These are phyloP conservation scores for Trichoderma atrobrunneum DNA, from an alignment of 2,329 filamentous ascomycete genomes.

Conservation along the genomic window DNA sequence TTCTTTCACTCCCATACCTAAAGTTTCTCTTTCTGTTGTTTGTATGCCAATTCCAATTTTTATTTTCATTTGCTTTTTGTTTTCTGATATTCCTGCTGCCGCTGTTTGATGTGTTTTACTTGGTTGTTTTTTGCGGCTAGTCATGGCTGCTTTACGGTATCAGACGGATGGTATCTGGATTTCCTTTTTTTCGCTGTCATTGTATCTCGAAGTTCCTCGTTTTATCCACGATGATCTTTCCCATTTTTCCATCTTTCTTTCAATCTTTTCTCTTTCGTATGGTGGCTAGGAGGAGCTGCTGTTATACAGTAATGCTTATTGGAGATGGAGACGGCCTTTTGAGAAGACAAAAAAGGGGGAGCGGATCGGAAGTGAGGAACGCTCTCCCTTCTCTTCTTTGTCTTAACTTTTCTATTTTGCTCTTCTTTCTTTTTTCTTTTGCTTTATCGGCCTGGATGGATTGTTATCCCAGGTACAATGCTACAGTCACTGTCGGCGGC, in stretches of 20 bases:
- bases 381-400: not conserved
- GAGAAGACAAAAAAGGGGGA: not conserved
- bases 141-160: not conserved
- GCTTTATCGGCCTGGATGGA: not conserved
- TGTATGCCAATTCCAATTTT: not conserved
- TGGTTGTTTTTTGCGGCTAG: not conserved
- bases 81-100: not conserved
- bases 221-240: not conserved
- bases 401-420: not conserved
- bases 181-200: not conserved
- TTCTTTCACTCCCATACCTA: not conserved
- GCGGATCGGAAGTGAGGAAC: not conserved
- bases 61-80: not conserved
- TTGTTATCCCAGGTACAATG: not conserved
- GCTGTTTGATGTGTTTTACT: not conserved
- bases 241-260: not conserved
- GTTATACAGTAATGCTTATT: constrained; percentile 1
- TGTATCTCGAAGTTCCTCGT: not conserved
- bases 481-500: not conserved
- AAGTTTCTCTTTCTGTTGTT: not conserved
- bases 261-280: not conserved
- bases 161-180: not conserved
- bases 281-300: not conserved
- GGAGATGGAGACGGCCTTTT: not conserved
- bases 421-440: not conserved